These are phyloP conservation scores for Aspergillus sp. DNA, from an alignment of 2,329 filamentous ascomycete genomes.

Conservation along the genomic window DNA sequence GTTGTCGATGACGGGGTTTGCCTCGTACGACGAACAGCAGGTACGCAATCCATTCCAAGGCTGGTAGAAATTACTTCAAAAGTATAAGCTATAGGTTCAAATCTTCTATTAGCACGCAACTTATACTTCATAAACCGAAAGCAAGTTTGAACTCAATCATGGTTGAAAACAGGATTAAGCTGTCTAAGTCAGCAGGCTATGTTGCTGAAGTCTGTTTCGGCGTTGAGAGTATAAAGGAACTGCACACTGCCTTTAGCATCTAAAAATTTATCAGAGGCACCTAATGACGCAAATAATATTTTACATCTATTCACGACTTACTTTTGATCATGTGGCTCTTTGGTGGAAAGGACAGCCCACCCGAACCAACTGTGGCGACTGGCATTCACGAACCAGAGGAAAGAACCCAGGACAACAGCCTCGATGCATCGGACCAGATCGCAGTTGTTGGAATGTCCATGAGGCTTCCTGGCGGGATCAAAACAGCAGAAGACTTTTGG, in stretches of 20 bases:
- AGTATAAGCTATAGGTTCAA: neutral
- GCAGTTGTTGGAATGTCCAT: neutral
- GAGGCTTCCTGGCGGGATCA: neutral
- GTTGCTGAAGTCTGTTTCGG: neutral
- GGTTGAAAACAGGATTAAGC: neutral
- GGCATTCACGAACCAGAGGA: neutral
- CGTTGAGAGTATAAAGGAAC: no score
- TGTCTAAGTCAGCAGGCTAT: neutral
- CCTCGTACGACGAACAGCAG: neutral
- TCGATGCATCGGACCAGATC: neutral
- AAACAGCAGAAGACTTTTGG: neutral
- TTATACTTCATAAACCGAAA: neutral
- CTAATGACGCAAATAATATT: no score
- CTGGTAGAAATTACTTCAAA: neutral
- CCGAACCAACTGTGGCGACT: no score
- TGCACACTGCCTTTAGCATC: no score
- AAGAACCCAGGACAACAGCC: neutral
- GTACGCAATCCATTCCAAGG: neutral
- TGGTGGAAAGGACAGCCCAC: neutral
- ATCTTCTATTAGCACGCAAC: neutral
- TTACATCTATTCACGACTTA: no score
- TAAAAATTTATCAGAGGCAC: no score
- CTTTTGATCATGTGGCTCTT: neutral
- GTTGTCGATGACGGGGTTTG: no score
- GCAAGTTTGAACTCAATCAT: neutral